Conservation (phyloP, 208 protist species). For the Trypanosoma platydactyli region DNA sequence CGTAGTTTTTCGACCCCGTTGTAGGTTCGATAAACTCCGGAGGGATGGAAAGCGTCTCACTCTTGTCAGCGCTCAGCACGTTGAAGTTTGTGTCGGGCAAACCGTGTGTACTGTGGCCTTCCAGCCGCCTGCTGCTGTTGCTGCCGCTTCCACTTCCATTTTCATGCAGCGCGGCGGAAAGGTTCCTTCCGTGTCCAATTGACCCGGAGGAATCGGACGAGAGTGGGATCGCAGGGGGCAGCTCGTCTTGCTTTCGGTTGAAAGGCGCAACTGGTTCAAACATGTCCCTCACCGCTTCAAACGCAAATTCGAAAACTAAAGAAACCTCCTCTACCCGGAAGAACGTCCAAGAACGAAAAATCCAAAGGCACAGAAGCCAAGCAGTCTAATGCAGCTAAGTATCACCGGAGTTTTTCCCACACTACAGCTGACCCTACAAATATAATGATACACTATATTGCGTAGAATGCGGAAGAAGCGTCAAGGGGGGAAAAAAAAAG, state of each 20-base stretch:
- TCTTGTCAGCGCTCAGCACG: constrained; percentile 64
- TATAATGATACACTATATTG: no score
- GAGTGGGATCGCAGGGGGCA: not conserved
- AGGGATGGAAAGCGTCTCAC: constrained; percentile 59
- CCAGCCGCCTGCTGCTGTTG: constrained; percentile 4
- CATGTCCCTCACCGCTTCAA: not conserved
- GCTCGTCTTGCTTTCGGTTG: not conserved
- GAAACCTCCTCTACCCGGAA: not conserved
- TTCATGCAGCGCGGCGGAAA: not conserved
- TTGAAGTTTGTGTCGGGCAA: constrained; percentile 52
- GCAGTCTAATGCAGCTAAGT: no score
- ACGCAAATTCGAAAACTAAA: not conserved
- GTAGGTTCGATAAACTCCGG: constrained; percentile 52
- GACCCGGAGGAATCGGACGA: constrained; percentile 1
- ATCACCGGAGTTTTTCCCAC: no score
- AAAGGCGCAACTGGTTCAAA: not conserved
- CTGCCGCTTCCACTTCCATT: not conserved
- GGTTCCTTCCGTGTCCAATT: not conserved
- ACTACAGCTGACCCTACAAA: no score
- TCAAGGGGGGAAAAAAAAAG: constrained; percentile 14
- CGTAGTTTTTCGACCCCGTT: constrained; percentile 48
- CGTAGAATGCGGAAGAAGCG: not conserved
- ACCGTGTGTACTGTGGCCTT: constrained; percentile 26
- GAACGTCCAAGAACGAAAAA: not conserved
- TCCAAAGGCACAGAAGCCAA: not conserved